Percentiles rank a stretch among this genome's conserved stretches.
Conservation (phyloP, 1,284 basidiomycete genomes). For the Heterobasidion parviporum region DNA sequence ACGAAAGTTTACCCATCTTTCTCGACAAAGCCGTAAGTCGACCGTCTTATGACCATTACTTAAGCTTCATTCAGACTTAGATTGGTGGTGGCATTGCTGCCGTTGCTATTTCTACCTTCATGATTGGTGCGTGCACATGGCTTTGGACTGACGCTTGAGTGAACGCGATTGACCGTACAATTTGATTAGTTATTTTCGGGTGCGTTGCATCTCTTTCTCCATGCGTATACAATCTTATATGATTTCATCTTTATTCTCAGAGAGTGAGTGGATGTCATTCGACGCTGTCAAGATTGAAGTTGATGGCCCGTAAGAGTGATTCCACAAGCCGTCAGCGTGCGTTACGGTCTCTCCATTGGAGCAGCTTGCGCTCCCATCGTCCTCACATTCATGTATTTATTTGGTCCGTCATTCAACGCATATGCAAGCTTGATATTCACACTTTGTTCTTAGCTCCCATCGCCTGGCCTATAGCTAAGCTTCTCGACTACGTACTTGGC, state of each 20-base stretch:
- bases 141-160: not conserved
- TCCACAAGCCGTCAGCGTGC: conserved; percentile 81
- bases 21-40: conserved; percentile 74
- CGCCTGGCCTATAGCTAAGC: conserved; percentile 83
- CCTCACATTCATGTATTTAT: conserved; percentile 70
- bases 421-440: not conserved
- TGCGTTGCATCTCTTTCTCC: conserved; percentile 28
- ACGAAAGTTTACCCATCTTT: conserved; percentile 92
- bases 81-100: conserved; percentile 83
- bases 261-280: conserved; percentile 28
- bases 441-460: conserved; percentile 51
- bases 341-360: conserved; percentile 86
- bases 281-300: not conserved
- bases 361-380: conserved; percentile 84
- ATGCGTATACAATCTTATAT: not conserved
- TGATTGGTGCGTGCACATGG: conserved; percentile 52
- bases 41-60: conserved; percentile 6
- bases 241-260: conserved; percentile 20
- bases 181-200: conserved; percentile 66
- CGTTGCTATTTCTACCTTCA: conserved; percentile 75
- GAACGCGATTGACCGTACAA: not conserved
- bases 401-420: conserved; percentile 32
- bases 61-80: conserved; percentile 20
- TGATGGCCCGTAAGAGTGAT: conserved; percentile 54
- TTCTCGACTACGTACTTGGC: conserved; percentile 78